Evolutionary conservation across 768 basidiomycete species (phyloP).

Genomic region (Leccinum fibrillosum): DNA sequence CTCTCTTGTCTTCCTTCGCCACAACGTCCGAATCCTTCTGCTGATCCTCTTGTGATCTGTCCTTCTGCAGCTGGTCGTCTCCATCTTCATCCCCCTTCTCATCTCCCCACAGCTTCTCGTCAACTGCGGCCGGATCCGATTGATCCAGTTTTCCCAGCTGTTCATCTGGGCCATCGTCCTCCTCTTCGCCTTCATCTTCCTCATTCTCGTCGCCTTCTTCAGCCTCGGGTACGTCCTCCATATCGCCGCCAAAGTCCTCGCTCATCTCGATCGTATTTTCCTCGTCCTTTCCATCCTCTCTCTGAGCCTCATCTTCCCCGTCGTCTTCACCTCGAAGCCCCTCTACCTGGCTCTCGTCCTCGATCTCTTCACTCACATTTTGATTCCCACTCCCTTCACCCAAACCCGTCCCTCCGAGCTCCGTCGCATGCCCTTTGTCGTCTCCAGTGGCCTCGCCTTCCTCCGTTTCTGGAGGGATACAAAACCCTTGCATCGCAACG

Average conservation of each 20-base stretch:
- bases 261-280: constrained; percentile 88
- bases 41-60: constrained; percentile 49
- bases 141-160: constrained; percentile 79
- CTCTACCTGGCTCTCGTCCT: constrained; percentile 96
- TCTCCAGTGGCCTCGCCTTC: constrained; percentile 46
- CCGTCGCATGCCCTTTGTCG: constrained; percentile 36
- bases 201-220: constrained; percentile 41
- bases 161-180: constrained; percentile 70
- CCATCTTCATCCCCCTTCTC: constrained; percentile 58
- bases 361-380: constrained; percentile 91
- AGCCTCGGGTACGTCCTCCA: constrained; percentile 76
- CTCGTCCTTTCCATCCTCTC: constrained; percentile 49
- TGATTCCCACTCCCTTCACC: constrained; percentile 84
- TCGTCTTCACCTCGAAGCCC: constrained; percentile 75
- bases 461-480: constrained; percentile 81
- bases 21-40: constrained; percentile 61
- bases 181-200: constrained; percentile 49
- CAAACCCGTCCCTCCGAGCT: constrained; percentile 75
- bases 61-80: constrained; percentile 55
- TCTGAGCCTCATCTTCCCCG: constrained; percentile 21
- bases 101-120: constrained; percentile 98
- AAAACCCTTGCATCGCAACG: constrained; percentile 86
- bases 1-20: constrained; percentile 67
- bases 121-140: constrained; percentile 77
- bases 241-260: constrained; percentile 81